Conservation (phyloP, 1,139 yeast species). For the Kurtzmaniella quercitrusa region DNA sequence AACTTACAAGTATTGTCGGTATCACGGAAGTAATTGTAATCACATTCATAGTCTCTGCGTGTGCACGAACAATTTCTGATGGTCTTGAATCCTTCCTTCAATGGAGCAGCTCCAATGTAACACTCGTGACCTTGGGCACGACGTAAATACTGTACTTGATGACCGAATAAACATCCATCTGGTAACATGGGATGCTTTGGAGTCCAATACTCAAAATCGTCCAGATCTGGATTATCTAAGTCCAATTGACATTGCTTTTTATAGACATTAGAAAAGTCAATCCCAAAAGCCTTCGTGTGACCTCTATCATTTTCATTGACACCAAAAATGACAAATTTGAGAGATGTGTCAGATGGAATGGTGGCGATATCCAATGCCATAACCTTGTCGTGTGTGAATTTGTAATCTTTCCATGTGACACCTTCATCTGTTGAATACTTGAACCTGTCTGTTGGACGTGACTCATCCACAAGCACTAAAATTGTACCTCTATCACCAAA, state of each 20-base stretch:
- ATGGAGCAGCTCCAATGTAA: conserved; percentile 75
- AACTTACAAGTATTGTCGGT: conserved; percentile 84
- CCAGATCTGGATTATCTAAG: conserved; percentile 51
- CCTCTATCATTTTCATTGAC: conserved; percentile 12
- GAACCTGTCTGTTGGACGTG: conserved; percentile 53
- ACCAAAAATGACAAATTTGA: conserved; percentile 52
- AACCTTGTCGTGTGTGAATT: conserved; percentile 55
- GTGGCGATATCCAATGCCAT: conserved; percentile 74
- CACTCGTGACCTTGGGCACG: conserved; percentile 68
- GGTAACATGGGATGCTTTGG: conserved; percentile 65
- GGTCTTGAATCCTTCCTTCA: conserved; percentile 56
- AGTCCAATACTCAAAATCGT: conserved; percentile 82
- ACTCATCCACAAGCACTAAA: conserved; percentile 63
- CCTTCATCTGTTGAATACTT: conserved; percentile 80
- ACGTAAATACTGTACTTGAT: conserved; percentile 71
- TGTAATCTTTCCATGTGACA: conserved; percentile 62
- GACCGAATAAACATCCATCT: conserved; percentile 83
- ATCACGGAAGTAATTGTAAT: conserved; percentile 70
- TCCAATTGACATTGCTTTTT: conserved; percentile 69
- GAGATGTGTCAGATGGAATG: conserved; percentile 84
- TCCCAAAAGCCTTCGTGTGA: conserved; percentile 36
- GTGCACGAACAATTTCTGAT: conserved; percentile 77
- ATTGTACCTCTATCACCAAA: conserved; percentile 94
- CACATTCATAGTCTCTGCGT: conserved; percentile 91
- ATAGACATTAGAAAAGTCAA: conserved; percentile 72